Conservation (phyloP, 202 grass and related monocot genomes). For the Cymbopogon flexuosus region DNA sequence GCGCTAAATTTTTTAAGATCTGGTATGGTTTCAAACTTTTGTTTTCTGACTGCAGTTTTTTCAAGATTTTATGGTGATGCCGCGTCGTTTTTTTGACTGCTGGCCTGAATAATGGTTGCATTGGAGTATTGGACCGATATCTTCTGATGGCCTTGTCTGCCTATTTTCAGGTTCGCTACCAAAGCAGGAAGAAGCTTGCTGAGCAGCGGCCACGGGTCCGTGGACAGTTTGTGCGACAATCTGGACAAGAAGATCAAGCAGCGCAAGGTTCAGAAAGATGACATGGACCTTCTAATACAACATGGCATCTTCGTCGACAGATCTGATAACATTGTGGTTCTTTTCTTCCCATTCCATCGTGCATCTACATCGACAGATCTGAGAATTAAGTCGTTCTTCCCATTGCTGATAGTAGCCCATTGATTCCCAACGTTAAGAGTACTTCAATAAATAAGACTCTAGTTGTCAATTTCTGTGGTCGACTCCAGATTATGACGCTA, state of each 20-base stretch:
- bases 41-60: neutral
- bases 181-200: constrained; percentile 76
- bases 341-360: constrained; percentile 4
- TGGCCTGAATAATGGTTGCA: neutral
- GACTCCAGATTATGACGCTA: constrained; percentile 7
- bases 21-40: neutral
- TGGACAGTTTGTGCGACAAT: constrained; percentile 74
- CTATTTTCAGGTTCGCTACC: constrained; percentile 63
- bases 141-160: constrained; percentile 33
- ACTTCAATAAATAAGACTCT: constrained; percentile 22
- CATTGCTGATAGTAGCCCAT: constrained; percentile 16
- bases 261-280: constrained; percentile 37
- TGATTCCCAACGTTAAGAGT: constrained; percentile 19
- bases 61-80: neutral
- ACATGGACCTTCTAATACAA: neutral
- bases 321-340: neutral
- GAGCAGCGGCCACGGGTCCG: constrained; percentile 69
- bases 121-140: neutral
- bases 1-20: neutral
- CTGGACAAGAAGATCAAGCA: constrained; percentile 32
- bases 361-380: neutral
- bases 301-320: neutral
- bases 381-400: constrained; percentile 12
- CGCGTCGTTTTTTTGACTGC: neutral
- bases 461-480: constrained; percentile 11